phyloP scores from a whole-genome alignment of 2,329 filamentous ascomycete genomes.

The Lecanicillium sp. region DNA sequence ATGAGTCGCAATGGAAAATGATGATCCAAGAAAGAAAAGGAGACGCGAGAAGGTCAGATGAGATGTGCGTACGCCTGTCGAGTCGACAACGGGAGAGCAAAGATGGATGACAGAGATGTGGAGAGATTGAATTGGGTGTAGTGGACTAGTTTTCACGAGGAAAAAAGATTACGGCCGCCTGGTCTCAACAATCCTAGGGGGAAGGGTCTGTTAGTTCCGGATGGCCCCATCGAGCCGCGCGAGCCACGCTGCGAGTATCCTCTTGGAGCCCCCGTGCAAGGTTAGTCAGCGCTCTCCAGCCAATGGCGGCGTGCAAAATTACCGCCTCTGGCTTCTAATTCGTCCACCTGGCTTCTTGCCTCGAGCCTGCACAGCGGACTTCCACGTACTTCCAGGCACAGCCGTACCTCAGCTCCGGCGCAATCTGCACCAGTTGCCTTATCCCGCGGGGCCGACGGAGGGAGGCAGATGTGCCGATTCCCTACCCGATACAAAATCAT shows the following conservation, averaged over 20 bases:
- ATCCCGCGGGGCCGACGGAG: no score
- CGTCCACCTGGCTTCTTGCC: conserved; percentile 5
- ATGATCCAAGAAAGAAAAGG: background rate
- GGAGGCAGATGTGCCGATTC: no score
- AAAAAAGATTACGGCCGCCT: conserved; percentile 4
- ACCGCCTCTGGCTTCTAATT: conserved; percentile 19
- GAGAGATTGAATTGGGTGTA: conserved; percentile 4
- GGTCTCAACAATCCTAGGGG: background rate
- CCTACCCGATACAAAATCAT: no score
- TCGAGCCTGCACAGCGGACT: no score
- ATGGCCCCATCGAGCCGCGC: background rate
- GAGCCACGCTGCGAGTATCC: conserved; percentile 4
- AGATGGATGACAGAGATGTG: conserved; percentile 1
- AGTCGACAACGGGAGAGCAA: background rate
- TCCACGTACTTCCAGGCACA: no score
- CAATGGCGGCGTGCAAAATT: conserved; percentile 22
- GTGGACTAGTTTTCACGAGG: conserved; percentile 5
- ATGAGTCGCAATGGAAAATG: background rate
- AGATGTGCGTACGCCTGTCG: background rate
- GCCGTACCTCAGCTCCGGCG: no score
- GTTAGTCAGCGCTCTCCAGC: conserved; percentile 2
- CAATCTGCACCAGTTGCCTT: no score
- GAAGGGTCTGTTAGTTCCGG: conserved; percentile 6
- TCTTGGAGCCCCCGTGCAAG: no score
- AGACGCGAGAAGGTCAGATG: background rate